Conservation (phyloP, 306 rosid genomes). For the Luffa aegyptiaca region DNA sequence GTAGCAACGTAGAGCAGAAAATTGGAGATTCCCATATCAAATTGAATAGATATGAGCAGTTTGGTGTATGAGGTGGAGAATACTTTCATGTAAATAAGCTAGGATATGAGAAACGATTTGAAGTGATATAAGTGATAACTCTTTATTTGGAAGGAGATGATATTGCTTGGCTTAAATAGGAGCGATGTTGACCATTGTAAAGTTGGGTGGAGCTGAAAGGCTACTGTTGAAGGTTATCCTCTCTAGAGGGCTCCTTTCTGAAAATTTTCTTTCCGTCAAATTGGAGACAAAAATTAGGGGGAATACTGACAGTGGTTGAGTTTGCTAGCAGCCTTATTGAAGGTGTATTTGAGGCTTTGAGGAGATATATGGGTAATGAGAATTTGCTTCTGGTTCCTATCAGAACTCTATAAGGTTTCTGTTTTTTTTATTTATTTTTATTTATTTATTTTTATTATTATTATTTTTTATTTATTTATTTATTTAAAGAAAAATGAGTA, state of each 20-base stretch:
- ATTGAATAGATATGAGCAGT: background rate
- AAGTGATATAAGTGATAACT: background rate
- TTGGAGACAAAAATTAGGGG: background rate
- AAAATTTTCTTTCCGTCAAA: background rate
- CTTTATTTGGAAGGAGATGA: background rate
- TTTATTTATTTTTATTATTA: too few relatives aligned
- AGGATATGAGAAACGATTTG: background rate
- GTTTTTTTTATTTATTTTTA: too few relatives aligned
- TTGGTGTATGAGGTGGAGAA: background rate
- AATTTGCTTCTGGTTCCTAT: background rate
- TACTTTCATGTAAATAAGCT: background rate
- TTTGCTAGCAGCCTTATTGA: background rate
- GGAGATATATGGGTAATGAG: background rate
- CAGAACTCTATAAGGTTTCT: background rate
- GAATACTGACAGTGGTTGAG: background rate
- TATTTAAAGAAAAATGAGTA: too few relatives aligned
- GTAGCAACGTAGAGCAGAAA: background rate
- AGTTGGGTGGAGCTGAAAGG: background rate
- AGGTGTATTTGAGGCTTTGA: background rate
- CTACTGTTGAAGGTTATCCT: background rate
- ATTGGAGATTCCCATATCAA: background rate
- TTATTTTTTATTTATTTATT: too few relatives aligned
- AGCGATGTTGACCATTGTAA: background rate
- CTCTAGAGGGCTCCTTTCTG: background rate
- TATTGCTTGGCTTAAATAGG: background rate